A percentile compares a stretch with the other conserved stretches of the same genome.
These are phyloP conservation scores for Neofusicoccum sp. DNA, from an alignment of 2,329 filamentous ascomycete species.

Conservation along the genomic window DNA sequence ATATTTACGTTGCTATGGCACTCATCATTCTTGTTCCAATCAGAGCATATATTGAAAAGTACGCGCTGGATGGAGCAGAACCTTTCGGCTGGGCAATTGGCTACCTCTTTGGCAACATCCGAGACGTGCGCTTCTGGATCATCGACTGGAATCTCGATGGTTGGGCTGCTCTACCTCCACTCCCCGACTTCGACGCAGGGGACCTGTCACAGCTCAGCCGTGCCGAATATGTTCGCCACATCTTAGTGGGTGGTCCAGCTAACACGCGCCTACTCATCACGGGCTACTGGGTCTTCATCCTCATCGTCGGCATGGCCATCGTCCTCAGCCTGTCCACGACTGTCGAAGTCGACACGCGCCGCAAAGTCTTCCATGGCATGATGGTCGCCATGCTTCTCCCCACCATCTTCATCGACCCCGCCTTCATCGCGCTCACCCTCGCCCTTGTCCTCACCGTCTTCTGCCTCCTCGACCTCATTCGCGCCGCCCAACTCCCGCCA, in stretches of 20 bases:
- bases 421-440: conserved; percentile 78
- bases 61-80: conserved; percentile 70
- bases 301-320: conserved; percentile 68
- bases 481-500: conserved; percentile 87
- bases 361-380: conserved; percentile 97
- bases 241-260: conserved; percentile 65
- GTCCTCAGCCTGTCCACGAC: conserved; percentile 69
- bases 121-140: conserved; percentile 68
- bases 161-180: conserved; percentile 72
- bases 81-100: conserved; percentile 90
- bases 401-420: conserved; percentile 79
- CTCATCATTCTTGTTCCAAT: conserved; percentile 68
- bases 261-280: conserved; percentile 77
- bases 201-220: conserved; percentile 21
- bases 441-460: conserved; percentile 78
- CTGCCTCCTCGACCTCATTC: conserved; percentile 80
- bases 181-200: conserved; percentile 28
- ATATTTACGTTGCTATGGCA: conserved; percentile 69
- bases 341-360: conserved; percentile 89
- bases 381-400: conserved; percentile 97
- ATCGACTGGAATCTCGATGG: conserved; percentile 65
- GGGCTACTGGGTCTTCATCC: conserved; percentile 69
- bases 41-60: conserved; percentile 63
- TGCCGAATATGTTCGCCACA: conserved; percentile 64
- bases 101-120: conserved; percentile 80